Evolutionary conservation across 2,329 filamentous ascomycete genomes (phyloP).

Genomic region (Sclerotinia minor): DNA sequence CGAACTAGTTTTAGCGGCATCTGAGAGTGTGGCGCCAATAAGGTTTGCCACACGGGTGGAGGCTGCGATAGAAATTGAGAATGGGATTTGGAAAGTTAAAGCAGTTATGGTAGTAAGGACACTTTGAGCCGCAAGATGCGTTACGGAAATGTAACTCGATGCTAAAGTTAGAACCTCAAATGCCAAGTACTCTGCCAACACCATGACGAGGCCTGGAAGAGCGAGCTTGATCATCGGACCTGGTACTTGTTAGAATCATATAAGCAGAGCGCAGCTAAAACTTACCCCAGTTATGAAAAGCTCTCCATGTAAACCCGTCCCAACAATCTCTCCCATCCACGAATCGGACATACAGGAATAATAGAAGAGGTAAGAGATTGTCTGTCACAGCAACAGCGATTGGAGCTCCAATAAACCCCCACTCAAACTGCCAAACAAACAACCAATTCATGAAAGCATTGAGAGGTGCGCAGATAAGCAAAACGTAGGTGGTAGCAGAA

Average conservation of each 20-base stretch:
- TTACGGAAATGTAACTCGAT: slow-evolving; percentile 75
- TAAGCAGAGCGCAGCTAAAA: slow-evolving; percentile 4
- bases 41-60: slow-evolving; percentile 89
- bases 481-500: slow-evolving; percentile 74
- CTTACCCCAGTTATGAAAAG: slow-evolving; percentile 68
- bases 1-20: slow-evolving; percentile 77
- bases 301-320: slow-evolving; percentile 72
- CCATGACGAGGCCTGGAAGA: slow-evolving; percentile 87
- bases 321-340: slow-evolving; percentile 74
- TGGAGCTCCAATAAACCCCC: slow-evolving; percentile 77
- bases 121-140: slow-evolving; percentile 82
- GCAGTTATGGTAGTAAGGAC: slow-evolving; percentile 76
- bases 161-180: slow-evolving; percentile 90
- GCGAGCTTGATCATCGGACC: slow-evolving; percentile 82
- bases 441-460: slow-evolving; percentile 79
- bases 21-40: slow-evolving; percentile 81
- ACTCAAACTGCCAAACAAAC: slow-evolving; percentile 69
- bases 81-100: slow-evolving; percentile 87
- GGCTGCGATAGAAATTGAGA: slow-evolving; percentile 84
- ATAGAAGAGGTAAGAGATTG: slow-evolving; percentile 68
- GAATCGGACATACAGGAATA: slow-evolving; percentile 73
- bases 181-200: slow-evolving; percentile 88
- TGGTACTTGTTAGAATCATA: slow-evolving; percentile 35
- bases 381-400: slow-evolving; percentile 76
- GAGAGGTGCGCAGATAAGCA: slow-evolving; percentile 72